Evolutionary conservation across 768 basidiomycete species (phyloP), one percentile per base, ranked within the genome.

Genomic region (Termitomyces sp.): DNA sequence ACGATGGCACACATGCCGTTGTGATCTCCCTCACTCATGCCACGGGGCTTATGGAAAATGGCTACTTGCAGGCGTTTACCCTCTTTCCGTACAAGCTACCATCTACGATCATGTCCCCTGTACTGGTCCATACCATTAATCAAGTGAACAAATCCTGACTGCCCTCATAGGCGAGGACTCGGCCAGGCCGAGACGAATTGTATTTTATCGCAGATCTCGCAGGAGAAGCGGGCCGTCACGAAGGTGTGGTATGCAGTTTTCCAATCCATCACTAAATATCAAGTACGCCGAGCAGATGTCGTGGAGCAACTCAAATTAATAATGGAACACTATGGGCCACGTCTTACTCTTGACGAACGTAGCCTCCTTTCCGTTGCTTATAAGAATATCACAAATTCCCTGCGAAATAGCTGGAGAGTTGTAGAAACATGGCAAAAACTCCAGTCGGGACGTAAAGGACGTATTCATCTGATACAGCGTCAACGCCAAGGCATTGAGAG

Each of bases 361-460:
- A 94, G 90, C 71, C 79, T 94, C 36, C 82, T 94, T 57, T 94
- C 92, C 3, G 83, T 93, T 59, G 92, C 92, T 28, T 94, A 92
- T 78, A 95, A 94, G 81, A 93, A 93, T 71, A 77, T 89, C 62
- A 95, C 91, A 20, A 90, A 91, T 65, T 83, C 79, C 20, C 83
- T 92, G 58, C 86, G 92, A 55, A 87, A 85, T 50, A 91, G 90
- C 62, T 94, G 92, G 92, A 81, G 92, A 65, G 83, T 86, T 64
- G 79, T 92, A 55, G 88, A 90, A 62, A 81, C 80, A 56, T 79
- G 92, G 61, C 88, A 90, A 74, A 86, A 86, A 71, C 80, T 86
- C 69, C 81, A 84, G 68, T 70, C 78, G 62, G 55, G 63, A 55
- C 68, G 68, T 22, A 63, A 66, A 68, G 76, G 80, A 61, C 85